A percentile compares a stretch with the other conserved stretches of the same genome.
Evolutionary conservation across 441 rosid genomes (phyloP).

Genomic region (Corymbia calophylla): DNA sequence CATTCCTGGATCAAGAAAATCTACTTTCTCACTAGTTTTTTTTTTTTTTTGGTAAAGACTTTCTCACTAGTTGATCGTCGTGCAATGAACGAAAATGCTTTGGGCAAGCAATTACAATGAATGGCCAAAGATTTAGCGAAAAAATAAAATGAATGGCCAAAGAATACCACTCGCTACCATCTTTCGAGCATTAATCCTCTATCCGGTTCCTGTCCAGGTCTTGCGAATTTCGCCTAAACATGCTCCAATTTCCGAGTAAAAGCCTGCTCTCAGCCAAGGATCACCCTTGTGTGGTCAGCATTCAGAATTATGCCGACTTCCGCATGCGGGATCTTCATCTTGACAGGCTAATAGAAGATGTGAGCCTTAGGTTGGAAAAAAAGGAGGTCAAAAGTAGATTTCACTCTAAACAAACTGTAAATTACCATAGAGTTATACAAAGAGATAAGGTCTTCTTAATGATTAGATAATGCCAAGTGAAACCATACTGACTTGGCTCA

Average conservation of each 20-base stretch:
- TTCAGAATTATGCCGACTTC: slow-evolving; percentile 29
- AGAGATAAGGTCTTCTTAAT: not conserved
- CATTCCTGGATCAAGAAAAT: not conserved
- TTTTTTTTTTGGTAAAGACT: too few species aligned
- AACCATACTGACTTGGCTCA: not conserved
- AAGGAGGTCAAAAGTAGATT: not conserved
- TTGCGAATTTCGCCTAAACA: slow-evolving; percentile 19
- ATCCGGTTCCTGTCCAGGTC: not conserved
- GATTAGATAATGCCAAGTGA: not conserved
- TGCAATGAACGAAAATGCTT: not conserved
- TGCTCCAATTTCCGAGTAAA: slow-evolving; percentile 31
- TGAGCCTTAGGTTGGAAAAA: too few species aligned
- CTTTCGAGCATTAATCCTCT: not conserved
- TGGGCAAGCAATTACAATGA: not conserved
- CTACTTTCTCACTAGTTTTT: not conserved
- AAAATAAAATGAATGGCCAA: not conserved
- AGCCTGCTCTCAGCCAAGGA: slow-evolving; percentile 39
- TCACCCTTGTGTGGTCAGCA: slow-evolving; percentile 43
- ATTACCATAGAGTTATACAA: not conserved
- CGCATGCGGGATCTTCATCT: slow-evolving; percentile 30
- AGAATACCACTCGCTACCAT: not conserved
- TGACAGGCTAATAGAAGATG: slow-evolving; percentile 3
- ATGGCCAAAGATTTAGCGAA: not conserved
- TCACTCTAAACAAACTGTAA: not conserved
- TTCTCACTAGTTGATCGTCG: not conserved